phyloP scores from a whole-genome alignment of 805 yeast species.

The Phaffomyces opuntiae region DNA sequence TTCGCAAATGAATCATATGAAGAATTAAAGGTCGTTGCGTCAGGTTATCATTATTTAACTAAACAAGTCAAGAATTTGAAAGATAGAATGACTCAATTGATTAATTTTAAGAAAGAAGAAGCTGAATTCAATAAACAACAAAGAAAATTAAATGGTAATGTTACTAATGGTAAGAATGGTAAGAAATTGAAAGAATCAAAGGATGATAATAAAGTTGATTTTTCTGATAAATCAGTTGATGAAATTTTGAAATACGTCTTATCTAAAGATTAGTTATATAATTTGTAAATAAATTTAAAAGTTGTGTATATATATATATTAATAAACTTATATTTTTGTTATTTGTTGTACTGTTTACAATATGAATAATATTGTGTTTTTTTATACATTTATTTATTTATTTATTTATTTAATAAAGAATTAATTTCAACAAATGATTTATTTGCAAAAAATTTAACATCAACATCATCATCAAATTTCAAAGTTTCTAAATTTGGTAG shows the following conservation, averaged over 20 bases:
- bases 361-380: background rate
- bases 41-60: constrained; percentile 62
- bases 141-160: constrained; percentile 18
- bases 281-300: background rate
- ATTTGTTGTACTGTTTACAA: no score
- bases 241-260: constrained; percentile 68
- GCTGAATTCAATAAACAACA: constrained; percentile 33
- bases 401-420: constrained; percentile 1
- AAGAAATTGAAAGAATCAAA: constrained; percentile 18
- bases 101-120: constrained; percentile 38
- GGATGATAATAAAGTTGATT: constrained; percentile 26
- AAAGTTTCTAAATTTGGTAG: constrained; percentile 61
- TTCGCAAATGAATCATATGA: constrained; percentile 49
- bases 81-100: constrained; percentile 44
- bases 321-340: no score
- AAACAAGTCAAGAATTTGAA: constrained; percentile 63
- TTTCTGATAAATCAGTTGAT: constrained; percentile 61
- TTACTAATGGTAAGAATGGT: constrained; percentile 13
- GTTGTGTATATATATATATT: no score
- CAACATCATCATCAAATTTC: constrained; percentile 70
- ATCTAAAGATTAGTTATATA: constrained; percentile 31
- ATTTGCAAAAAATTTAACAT: constrained; percentile 80
- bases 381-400: background rate
- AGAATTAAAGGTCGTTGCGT: constrained; percentile 50
- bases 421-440: constrained; percentile 42